phyloP scores from a whole-genome alignment of 164 flowering plant species.

The Liriodendron chinense region DNA sequence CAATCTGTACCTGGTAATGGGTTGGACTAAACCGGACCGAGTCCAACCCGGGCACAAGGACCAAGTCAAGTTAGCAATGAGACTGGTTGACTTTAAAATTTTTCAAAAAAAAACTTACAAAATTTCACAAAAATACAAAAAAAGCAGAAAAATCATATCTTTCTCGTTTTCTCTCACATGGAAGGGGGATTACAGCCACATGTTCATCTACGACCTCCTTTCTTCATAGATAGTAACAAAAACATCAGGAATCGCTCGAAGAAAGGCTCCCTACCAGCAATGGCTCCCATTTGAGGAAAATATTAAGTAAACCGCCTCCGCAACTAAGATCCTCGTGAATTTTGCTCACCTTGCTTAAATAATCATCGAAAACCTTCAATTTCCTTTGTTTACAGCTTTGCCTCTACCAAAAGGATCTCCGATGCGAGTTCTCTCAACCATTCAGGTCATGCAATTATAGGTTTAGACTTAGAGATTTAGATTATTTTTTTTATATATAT shows the following conservation, averaged over 20 bases:
- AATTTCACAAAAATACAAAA: background rate
- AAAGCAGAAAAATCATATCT: background rate
- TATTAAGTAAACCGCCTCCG: background rate
- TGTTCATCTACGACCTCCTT: background rate
- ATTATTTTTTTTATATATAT: too few species aligned
- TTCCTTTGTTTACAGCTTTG: background rate
- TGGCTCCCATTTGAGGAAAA: background rate
- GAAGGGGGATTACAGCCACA: background rate
- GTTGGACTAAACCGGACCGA: too few species aligned
- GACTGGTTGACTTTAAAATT: too few species aligned
- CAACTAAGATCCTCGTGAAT: background rate
- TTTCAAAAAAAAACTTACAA: too few species aligned
- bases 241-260: too few species aligned
- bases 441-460: too few species aligned
- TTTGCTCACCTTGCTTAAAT: background rate
- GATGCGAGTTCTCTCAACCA: too few species aligned
- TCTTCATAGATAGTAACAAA: background rate
- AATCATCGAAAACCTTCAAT: background rate
- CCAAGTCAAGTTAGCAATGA: too few species aligned
- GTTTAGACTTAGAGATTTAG: too few species aligned
- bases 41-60: too few species aligned
- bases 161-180: conserved; percentile 4
- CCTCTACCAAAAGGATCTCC: background rate
- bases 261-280: too few species aligned
- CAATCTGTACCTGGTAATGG: too few species aligned